Base-by-base conservation (phyloP, 306 rosid species). In the Trifolium subterraneum region DNA sequence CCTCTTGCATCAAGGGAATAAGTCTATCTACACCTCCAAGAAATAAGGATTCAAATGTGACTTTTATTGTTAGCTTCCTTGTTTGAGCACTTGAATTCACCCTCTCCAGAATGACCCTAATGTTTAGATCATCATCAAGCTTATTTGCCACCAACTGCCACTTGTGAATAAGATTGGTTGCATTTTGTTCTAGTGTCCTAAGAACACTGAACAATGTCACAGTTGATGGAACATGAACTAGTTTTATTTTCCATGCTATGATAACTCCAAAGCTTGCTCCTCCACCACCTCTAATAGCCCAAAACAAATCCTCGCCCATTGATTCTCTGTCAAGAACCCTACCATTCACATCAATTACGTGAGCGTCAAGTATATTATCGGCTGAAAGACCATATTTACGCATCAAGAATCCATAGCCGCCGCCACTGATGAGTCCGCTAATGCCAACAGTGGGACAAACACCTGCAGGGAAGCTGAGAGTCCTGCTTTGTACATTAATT, bases 261-360 rank as follows among this genome's bases (percentile, higher is more conserved):
- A 89, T 61, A 6, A 91, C 89, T 14, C 97, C 92, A 45, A 89
- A 91, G 63, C 88, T 86, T 4, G 85, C 87, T 19, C 88, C 90
- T 0, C 92, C 90, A 22, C 95, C 95, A 4, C 97, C 95, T 65
- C 84, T 80, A 36, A 89, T 87, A 3, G 95, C 95, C 97, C 92
- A 90, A 70, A 88, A 90, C 33, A 90, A 72, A 73, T 88, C 91
- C 16, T 87, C 87, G 8, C 91, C 92, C 92, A 86, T 88, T 16
- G 84, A 16, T 58, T 80, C 27, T 45, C 90, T 81, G n/a, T 88
- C 90, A 10, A 84, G 87, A 48, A 88, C n/a, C 47, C 68, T 83
- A 16, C 90, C 92, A 0, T 87, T 81, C 4, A 59, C 88, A 36
- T 87, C 85, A 22, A 91, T 75, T 4, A 91, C 71, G 81, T 76